Conservation (phyloP, 352 stramenopile species). For the Phytopythium sindhum region DNA sequence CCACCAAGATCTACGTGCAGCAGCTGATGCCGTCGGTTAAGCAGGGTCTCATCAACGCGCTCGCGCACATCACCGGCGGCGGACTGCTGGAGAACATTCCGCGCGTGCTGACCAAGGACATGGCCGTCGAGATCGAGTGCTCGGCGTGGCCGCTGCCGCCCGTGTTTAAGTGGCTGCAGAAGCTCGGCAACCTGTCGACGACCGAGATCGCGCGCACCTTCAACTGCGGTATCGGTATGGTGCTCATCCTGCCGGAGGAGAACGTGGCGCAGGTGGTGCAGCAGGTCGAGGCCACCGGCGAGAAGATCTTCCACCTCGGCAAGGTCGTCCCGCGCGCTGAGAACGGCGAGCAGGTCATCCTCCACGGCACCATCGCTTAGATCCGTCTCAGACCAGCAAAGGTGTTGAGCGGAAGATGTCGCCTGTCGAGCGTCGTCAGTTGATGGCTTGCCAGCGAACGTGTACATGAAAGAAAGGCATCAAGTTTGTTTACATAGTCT, state of each 20-base stretch:
- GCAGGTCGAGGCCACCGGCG: constrained; percentile 77
- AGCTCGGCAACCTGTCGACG: constrained; percentile 90
- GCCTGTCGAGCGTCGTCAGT: background rate
- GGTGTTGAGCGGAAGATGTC: background rate
- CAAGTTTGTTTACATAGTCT: background rate
- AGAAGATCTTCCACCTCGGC: constrained; percentile 91
- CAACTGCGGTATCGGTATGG: constrained; percentile 99
- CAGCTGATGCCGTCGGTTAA: constrained; percentile 80
- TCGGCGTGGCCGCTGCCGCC: constrained; percentile 87
- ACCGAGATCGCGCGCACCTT: constrained; percentile 97
- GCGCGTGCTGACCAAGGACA: constrained; percentile 90
- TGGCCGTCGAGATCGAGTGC: constrained; percentile 93
- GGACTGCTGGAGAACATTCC: constrained; percentile 98
- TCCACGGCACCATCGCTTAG: constrained; percentile 71
- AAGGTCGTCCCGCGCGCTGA: constrained; percentile 53
- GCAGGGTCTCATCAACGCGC: constrained; percentile 83
- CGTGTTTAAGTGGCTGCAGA: constrained; percentile 98
- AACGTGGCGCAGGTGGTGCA: constrained; percentile 87
- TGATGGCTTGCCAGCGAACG: background rate
- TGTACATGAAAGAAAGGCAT: constrained; percentile 4
- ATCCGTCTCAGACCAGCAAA: background rate
- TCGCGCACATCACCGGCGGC: constrained; percentile 98
- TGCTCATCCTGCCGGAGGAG: constrained; percentile 92
- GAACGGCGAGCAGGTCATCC: constrained; percentile 82
- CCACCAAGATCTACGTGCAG: constrained; percentile 98